These are phyloP conservation scores for Lasiosphaeria hispida DNA, from an alignment of 495 filamentous ascomycete genomes.

Conservation along the genomic window DNA sequence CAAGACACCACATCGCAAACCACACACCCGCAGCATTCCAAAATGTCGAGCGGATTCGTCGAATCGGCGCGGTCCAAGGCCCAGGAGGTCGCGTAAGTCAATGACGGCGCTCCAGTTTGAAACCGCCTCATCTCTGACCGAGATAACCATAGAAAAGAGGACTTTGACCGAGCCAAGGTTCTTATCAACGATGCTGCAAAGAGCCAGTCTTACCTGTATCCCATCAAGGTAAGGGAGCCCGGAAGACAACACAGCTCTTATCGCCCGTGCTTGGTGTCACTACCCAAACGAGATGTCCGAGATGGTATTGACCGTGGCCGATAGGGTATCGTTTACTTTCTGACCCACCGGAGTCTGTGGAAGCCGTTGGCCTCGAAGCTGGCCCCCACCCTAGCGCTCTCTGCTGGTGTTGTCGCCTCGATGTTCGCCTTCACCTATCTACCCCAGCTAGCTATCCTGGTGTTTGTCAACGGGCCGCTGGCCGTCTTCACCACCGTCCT, in stretches of 20 bases:
- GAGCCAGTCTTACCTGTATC: slow-evolving; percentile 81
- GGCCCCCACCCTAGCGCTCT: slow-evolving; percentile 66
- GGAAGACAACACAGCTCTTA: not conserved
- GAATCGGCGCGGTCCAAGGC: slow-evolving; percentile 41
- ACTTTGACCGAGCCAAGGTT: slow-evolving; percentile 52
- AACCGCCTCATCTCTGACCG: not conserved
- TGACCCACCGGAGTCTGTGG: slow-evolving; percentile 60
- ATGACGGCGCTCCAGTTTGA: not conserved
- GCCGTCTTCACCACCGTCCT: slow-evolving; percentile 74
- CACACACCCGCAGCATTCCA: not conserved
- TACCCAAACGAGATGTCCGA: slow-evolving; percentile 6
- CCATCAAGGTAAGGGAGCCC: slow-evolving; percentile 61
- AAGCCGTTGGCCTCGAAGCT: slow-evolving; percentile 69
- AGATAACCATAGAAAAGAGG: slow-evolving; percentile 47
- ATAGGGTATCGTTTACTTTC: slow-evolving; percentile 72
- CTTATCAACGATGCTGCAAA: slow-evolving; percentile 61
- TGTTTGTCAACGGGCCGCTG: slow-evolving; percentile 83
- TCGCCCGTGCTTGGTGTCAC: not conserved
- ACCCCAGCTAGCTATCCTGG: slow-evolving; percentile 76
- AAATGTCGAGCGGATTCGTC: slow-evolving; percentile 28
- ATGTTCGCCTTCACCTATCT: slow-evolving; percentile 92
- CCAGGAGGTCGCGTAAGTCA: slow-evolving; percentile 50
- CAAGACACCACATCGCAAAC: not conserved
- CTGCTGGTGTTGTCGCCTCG: slow-evolving; percentile 60
- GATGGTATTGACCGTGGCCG: slow-evolving; percentile 31